phyloP scores from a whole-genome alignment of 768 basidiomycete species.

The Calvatia gigantea region DNA sequence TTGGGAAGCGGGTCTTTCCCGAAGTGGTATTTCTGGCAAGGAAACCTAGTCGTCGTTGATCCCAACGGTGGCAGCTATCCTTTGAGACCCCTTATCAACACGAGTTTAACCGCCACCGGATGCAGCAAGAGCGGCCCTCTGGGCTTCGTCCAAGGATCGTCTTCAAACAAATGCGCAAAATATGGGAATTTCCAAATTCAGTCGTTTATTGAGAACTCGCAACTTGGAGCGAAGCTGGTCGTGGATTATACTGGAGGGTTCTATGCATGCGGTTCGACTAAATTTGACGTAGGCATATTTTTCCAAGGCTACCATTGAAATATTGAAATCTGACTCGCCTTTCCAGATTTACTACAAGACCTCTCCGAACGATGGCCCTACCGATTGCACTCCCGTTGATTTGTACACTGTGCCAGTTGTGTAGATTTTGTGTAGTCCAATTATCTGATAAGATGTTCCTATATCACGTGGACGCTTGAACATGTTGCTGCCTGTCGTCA shows the following conservation, averaged over 20 bases:
- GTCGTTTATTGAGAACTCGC: conserved; percentile 21
- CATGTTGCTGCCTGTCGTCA: conserved; percentile 9
- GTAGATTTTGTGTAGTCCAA: not conserved
- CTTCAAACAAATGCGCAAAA: conserved; percentile 22
- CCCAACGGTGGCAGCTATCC: conserved; percentile 10
- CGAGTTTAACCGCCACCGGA: conserved; percentile 12
- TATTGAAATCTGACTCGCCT: not conserved
- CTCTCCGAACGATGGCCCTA: conserved; percentile 1
- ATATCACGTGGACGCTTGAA: not conserved
- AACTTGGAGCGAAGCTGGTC: conserved; percentile 24
- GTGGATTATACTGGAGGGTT: conserved; percentile 25
- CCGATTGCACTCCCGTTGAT: not conserved
- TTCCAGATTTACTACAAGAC: conserved; percentile 13
- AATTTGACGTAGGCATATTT: conserved; percentile 21
- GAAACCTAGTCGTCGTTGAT: conserved; percentile 16
- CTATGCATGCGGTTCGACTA: conserved; percentile 22
- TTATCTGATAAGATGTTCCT: not conserved
- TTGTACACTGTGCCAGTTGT: conserved; percentile 14
- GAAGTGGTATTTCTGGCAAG: conserved; percentile 25
- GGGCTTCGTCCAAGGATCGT: conserved; percentile 18
- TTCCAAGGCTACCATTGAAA: not conserved
- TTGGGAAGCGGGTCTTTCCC: conserved; percentile 21
- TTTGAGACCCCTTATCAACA: conserved; percentile 16
- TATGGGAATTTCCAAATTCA: conserved; percentile 21
- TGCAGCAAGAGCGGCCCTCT: conserved; percentile 20